Evolutionary conservation across 495 filamentous ascomycete species (phyloP), one percentile per base, ranked within the genome.

Genomic region (Podospora tetraspora): DNA sequence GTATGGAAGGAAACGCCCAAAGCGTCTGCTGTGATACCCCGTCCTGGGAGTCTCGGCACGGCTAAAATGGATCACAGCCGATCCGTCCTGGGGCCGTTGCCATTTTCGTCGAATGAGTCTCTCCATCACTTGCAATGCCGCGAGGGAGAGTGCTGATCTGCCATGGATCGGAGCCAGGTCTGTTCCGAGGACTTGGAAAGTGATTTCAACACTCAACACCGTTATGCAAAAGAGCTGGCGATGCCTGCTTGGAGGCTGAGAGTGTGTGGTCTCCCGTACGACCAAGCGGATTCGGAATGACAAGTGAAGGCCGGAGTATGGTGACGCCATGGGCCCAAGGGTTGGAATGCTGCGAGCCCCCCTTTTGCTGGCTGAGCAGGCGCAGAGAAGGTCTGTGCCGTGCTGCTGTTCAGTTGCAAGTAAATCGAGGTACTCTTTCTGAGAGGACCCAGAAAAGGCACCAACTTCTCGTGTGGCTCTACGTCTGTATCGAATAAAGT

Each of bases 1-100:
- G 32, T 66, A 66, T 66, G 65, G 57, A 13, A 16, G 12, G 30
- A 24, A 32, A 66, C 52, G 65, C 65, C 58, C 29, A 30, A 29
- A 52, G 43, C 43, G 43, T 52, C 30, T 61, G 58, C 58, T 23
- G 32, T 37, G 22, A 43, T 58, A 19, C 23, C 27, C 63, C 43
- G 43, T 27, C 19, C 19, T 24, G 37, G 19, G 22, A 19, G 25
- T 30, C 27, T 27, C 24, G 57, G 29, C 23, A 43, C 65, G 65
- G 65, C 30, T 66, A 66, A 66, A 61, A 56, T 56, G 13, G 22
- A 23, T 29, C 13, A 22, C 65, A 52, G 19, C 43, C 6, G 43
- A n/a, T 52, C 43, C 43, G 43, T 6, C 43, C 43, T 52, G 43
- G 10, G 43, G 1, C n/a, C 8, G 37, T 52, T 52, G 43, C 43